Evolutionary conservation across 1,139 yeast genomes (phyloP).

Genomic region (Candida labiduridarum): DNA sequence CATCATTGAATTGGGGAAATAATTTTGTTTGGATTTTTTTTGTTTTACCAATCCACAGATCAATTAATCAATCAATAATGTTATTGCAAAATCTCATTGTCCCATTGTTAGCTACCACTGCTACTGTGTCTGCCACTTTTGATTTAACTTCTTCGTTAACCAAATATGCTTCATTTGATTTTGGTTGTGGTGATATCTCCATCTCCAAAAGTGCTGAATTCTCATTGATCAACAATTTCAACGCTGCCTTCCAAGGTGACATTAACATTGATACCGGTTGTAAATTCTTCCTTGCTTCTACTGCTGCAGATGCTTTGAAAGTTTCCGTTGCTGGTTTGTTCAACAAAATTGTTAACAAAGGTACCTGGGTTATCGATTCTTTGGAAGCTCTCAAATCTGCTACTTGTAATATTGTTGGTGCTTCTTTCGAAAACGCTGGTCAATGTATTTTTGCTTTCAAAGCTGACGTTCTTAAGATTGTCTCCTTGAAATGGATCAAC

Average conservation of each 20-base stretch:
- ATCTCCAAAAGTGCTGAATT: constrained; percentile 5
- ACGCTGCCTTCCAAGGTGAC: constrained; percentile 5
- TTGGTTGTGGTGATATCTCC: constrained; percentile 7
- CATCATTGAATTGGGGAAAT: background rate
- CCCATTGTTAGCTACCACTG: constrained; percentile 3
- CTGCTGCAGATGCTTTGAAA: constrained; percentile 3
- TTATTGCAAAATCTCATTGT: constrained; percentile 5
- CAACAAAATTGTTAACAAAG: constrained; percentile 3
- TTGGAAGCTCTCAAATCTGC: constrained; percentile 1
- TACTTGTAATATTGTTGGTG: constrained; percentile 6
- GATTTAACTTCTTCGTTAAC: constrained; percentile 3
- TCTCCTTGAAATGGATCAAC: background rate
- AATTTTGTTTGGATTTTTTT: background rate
- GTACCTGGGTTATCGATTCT: constrained; percentile 2
- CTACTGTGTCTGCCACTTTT: constrained; percentile 4
- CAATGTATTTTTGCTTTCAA: constrained; percentile 2
- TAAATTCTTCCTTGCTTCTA: constrained; percentile 6
- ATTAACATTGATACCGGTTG: constrained; percentile 4
- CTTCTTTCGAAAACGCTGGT: constrained; percentile 5
- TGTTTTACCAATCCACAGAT: background rate
- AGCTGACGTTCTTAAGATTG: background rate
- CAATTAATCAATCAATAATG: background rate
- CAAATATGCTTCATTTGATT: constrained; percentile 5
- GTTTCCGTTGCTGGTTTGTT: constrained; percentile 1
- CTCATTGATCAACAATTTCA: constrained; percentile 2